phyloP scores from a whole-genome alignment of 805 yeast species.

The Suhomyces xylopsoci region DNA sequence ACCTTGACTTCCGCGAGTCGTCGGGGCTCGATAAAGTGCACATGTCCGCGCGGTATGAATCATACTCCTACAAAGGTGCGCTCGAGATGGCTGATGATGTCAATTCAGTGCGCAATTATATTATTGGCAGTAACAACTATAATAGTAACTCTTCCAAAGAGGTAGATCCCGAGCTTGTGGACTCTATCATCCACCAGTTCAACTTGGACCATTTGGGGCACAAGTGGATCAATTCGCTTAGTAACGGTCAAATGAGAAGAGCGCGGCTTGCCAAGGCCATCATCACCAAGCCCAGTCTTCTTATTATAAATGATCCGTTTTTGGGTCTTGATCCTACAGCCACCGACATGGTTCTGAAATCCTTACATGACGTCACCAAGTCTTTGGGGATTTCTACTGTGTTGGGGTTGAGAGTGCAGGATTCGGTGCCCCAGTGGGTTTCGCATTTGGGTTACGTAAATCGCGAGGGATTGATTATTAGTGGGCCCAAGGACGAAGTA shows the following conservation, averaged over 20 bases:
- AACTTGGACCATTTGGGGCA: constrained; percentile 54
- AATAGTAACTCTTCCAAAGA: constrained; percentile 28
- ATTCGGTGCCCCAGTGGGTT: constrained; percentile 75
- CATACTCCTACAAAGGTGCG: constrained; percentile 66
- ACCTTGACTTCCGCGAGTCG: constrained; percentile 32
- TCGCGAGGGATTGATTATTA: constrained; percentile 47
- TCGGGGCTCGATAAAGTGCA: constrained; percentile 54
- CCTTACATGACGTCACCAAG: constrained; percentile 35
- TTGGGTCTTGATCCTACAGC: constrained; percentile 85
- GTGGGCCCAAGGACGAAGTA: constrained; percentile 40
- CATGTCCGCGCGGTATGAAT: constrained; percentile 85
- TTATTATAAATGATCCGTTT: constrained; percentile 88
- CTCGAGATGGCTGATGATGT: constrained; percentile 56
- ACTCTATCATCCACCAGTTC: constrained; percentile 46
- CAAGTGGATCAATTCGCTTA: constrained; percentile 81
- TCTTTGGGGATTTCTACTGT: constrained; percentile 54
- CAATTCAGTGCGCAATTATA: constrained; percentile 52
- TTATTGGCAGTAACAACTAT: constrained; percentile 57
- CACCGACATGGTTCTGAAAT: constrained; percentile 53
- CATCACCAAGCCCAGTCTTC: constrained; percentile 58
- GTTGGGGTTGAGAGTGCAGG: constrained; percentile 76
- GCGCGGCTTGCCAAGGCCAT: constrained; percentile 81
- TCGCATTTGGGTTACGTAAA: constrained; percentile 68
- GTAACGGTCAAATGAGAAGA: constrained; percentile 92
- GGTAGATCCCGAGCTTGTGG: constrained; percentile 27